Conservation (phyloP, 768 basidiomycete species). For the Suillus subluteus region DNA sequence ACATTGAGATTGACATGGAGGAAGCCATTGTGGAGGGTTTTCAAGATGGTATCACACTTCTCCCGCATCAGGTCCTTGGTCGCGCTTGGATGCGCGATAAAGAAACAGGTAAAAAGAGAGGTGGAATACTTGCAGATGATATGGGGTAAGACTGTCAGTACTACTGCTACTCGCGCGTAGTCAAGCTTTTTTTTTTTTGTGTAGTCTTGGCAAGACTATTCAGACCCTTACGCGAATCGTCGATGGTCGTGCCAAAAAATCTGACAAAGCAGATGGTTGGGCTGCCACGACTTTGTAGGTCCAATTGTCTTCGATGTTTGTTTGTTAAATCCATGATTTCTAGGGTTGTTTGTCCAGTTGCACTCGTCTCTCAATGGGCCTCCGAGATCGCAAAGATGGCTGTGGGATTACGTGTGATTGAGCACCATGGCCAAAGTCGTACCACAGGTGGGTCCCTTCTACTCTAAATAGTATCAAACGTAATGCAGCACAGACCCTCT, state of each 20-base stretch:
- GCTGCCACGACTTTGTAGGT: constrained; percentile 71
- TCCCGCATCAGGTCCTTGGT: constrained; percentile 89
- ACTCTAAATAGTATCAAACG: neutral
- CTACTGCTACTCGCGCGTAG: neutral
- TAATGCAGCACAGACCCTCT: constrained; percentile 50
- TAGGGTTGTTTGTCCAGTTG: constrained; percentile 87
- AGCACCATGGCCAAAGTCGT: constrained; percentile 82
- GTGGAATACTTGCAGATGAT: constrained; percentile 92
- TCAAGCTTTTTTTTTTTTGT: neutral
- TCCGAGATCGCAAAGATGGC: constrained; percentile 80
- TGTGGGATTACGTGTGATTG: constrained; percentile 64
- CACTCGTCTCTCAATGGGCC: constrained; percentile 91
- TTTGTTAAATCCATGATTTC: neutral
- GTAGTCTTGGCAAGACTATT: constrained; percentile 85
- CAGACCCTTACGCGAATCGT: constrained; percentile 89
- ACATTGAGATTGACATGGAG: constrained; percentile 60
- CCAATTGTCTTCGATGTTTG: neutral
- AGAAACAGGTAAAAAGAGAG: constrained; percentile 75
- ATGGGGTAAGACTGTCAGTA: constrained; percentile 62
- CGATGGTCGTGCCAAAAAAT: constrained; percentile 72
- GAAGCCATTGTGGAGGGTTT: constrained; percentile 82
- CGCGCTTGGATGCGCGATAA: constrained; percentile 87
- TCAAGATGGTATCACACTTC: constrained; percentile 62
- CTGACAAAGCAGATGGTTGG: constrained; percentile 75
- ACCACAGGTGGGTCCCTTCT: constrained; percentile 56